A percentile compares a stretch with the other conserved stretches of the same genome.
These are phyloP conservation scores for Mucor ambiguus DNA, from an alignment of 371 early-diverging fungal species.

Conservation along the genomic window DNA sequence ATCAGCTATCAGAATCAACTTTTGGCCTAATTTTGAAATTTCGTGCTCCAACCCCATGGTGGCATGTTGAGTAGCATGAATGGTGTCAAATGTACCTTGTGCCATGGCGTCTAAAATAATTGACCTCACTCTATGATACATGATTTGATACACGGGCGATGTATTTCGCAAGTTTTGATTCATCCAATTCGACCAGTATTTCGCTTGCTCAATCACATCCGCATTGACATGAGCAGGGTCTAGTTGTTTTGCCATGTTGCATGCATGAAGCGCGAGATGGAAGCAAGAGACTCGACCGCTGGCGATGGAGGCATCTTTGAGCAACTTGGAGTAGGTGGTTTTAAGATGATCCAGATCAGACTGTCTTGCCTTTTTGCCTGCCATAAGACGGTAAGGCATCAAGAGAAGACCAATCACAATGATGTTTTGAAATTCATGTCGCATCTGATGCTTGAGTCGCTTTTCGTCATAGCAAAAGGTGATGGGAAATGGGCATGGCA, in stretches of 20 bases:
- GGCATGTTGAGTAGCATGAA: slow-evolving; percentile 1
- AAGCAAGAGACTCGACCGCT: slow-evolving; percentile 24
- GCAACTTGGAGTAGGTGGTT: slow-evolving; percentile 31
- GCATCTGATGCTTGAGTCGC: slow-evolving; percentile 59
- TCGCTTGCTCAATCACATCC: slow-evolving; percentile 15
- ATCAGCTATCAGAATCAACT: slow-evolving; percentile 29
- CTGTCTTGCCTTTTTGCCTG: slow-evolving; percentile 39
- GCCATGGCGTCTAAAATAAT: slow-evolving; percentile 9
- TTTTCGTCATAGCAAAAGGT: slow-evolving; percentile 66
- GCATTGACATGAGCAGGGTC: not conserved
- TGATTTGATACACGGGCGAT: slow-evolving; percentile 32
- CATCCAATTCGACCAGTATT: slow-evolving; percentile 39
- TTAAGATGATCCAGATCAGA: slow-evolving; percentile 48
- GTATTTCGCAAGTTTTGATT: slow-evolving; percentile 26
- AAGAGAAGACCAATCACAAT: slow-evolving; percentile 64
- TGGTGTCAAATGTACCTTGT: not conserved
- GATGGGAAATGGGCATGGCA: slow-evolving; percentile 39
- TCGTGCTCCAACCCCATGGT: slow-evolving; percentile 30
- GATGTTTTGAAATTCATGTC: slow-evolving; percentile 76
- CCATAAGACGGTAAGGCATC: slow-evolving; percentile 65
- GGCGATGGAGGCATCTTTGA: slow-evolving; percentile 34
- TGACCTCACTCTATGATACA: slow-evolving; percentile 32
- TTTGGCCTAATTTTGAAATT: slow-evolving; percentile 28
- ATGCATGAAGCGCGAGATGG: slow-evolving; percentile 26
- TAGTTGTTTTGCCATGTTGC: slow-evolving; percentile 19